These are phyloP conservation scores for Fusarium irregulare DNA, from an alignment of 2,329 filamentous ascomycete species.

Conservation along the genomic window DNA sequence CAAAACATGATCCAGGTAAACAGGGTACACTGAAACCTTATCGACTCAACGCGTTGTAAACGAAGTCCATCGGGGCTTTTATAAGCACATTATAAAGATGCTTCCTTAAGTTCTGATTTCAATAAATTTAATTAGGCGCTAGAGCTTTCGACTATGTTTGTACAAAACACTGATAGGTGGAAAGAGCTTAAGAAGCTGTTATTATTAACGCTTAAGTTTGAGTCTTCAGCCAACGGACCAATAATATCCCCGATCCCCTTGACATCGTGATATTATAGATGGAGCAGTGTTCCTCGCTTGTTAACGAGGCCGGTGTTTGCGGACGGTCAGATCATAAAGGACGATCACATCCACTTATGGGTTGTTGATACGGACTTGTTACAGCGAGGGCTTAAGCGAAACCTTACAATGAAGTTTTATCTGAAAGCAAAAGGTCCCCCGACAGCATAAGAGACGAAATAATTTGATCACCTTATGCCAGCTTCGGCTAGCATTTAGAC, in stretches of 20 bases:
- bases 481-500: too few species aligned
- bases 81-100: too few species aligned
- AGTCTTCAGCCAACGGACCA: not conserved
- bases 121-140: too few species aligned
- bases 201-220: too few species aligned
- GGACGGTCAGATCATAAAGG: accelerated
- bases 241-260: not conserved
- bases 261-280: not conserved
- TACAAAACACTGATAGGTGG: not conserved
- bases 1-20: too few species aligned
- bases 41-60: too few species aligned
- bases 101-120: too few species aligned
- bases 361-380: not conserved
- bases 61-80: too few species aligned
- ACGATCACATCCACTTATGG: not conserved
- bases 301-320: not conserved
- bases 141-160: accelerated
- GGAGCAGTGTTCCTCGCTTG: not conserved
- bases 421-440: not conserved
- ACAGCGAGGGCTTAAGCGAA: not conserved
- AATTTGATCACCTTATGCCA: too few species aligned
- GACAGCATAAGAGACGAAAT: too few species aligned
- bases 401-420: not conserved
- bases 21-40: too few species aligned
- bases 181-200: too few species aligned